Conservation (phyloP, 2,329 filamentous ascomycete species). For the Colletotrichum simmondsii region DNA sequence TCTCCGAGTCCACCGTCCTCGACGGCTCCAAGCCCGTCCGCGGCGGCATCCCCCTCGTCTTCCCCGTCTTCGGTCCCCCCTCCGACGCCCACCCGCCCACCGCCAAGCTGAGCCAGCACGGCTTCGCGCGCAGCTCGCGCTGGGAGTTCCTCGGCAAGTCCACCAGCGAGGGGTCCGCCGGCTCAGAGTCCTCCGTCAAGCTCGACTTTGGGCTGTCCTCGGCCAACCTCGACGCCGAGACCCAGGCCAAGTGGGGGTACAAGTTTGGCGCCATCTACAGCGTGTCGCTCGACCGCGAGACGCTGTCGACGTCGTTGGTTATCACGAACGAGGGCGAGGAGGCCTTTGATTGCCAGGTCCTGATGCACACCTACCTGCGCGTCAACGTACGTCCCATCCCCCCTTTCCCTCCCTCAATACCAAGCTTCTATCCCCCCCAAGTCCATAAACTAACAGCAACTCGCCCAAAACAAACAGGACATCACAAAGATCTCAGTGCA, state of each 20-base stretch:
- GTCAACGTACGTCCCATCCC: conserved; percentile 68
- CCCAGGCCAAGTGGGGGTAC: conserved; percentile 81
- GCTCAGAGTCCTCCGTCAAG: conserved; percentile 71
- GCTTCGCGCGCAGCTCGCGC: conserved; percentile 87
- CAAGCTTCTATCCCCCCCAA: neutral
- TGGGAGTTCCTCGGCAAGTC: conserved; percentile 97
- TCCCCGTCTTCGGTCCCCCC: conserved; percentile 90
- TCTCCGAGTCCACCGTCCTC: conserved; percentile 82
- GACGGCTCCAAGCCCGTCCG: conserved; percentile 92
- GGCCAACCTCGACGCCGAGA: conserved; percentile 74
- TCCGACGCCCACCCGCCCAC: conserved; percentile 79
- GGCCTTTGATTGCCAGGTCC: conserved; percentile 89
- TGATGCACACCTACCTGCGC: conserved; percentile 91
- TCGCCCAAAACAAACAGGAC: conserved; percentile 66
- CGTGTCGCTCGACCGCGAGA: conserved; percentile 82
- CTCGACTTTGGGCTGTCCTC: conserved; percentile 93
- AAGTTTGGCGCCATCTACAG: conserved; percentile 94
- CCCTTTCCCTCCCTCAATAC: neutral
- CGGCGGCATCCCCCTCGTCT: conserved; percentile 92
- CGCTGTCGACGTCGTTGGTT: conserved; percentile 83
- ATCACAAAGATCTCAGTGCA: conserved; percentile 78
- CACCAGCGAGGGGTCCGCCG: conserved; percentile 53
- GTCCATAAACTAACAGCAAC: neutral
- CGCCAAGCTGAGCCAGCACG: conserved; percentile 86
- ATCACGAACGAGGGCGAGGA: conserved; percentile 87